Evolutionary conservation across 2,329 filamentous ascomycete genomes (phyloP).

Genomic region (Paecilomyces fulvus): DNA sequence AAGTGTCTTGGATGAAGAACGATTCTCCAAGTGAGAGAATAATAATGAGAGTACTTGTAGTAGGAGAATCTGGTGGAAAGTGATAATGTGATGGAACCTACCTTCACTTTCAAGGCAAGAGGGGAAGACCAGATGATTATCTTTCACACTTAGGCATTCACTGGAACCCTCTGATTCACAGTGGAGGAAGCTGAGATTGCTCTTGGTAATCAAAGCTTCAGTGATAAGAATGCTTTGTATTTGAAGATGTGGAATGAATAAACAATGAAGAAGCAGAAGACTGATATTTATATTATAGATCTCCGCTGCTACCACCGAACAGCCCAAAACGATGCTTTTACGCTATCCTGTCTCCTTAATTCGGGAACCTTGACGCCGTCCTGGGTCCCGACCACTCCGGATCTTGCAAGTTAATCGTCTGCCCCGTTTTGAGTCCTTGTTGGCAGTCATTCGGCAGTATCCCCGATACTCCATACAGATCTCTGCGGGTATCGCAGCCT

Average conservation of each 20-base stretch:
- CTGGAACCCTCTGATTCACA: background rate
- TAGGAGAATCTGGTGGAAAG: background rate
- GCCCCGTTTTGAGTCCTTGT: background rate
- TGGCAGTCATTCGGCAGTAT: background rate
- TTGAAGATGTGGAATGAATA: background rate
- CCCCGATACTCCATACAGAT: background rate
- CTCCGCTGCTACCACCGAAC: background rate
- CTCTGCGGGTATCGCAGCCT: background rate
- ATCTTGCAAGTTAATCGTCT: background rate
- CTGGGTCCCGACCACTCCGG: background rate
- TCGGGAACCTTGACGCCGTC: background rate
- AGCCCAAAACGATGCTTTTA: background rate
- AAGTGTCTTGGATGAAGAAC: background rate
- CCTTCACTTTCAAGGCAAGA: background rate
- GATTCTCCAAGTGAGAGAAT: background rate
- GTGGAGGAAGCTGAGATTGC: background rate
- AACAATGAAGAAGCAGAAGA: background rate
- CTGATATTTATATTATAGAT: background rate
- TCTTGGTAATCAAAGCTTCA: background rate
- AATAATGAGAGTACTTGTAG: background rate
- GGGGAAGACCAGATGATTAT: background rate
- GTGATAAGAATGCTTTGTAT: background rate
- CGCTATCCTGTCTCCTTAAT: background rate
- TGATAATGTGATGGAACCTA: background rate
- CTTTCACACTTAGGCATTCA: background rate